phyloP scores from a whole-genome alignment of 148 eudicot genomes.

The Camellia sinensis region DNA sequence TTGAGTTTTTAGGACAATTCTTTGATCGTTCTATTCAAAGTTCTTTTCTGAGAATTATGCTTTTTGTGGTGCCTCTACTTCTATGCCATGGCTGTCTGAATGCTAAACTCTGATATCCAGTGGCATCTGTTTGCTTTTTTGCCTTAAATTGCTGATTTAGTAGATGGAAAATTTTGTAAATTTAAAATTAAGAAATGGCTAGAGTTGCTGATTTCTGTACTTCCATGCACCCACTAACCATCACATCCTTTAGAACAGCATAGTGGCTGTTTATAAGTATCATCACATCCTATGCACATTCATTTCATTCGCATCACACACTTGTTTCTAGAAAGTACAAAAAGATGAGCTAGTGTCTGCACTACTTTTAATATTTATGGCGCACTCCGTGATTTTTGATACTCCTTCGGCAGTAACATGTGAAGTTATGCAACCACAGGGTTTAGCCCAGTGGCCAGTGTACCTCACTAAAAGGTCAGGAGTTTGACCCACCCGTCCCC shows the following conservation, averaged over 20 bases:
- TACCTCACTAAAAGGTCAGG: no score
- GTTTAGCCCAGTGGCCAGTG: no score
- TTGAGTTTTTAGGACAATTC: no score
- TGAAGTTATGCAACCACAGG: no score
- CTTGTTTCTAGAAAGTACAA: no score
- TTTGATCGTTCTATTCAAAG: neutral
- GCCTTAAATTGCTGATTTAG: neutral
- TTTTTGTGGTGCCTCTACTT: neutral
- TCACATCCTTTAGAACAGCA: neutral
- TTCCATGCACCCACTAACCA: neutral
- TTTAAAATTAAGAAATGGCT: neutral
- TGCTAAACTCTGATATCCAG: neutral
- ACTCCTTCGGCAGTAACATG: no score
- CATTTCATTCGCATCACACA: neutral
- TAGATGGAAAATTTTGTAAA: no score
- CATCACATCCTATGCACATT: neutral
- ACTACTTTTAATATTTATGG: no score
- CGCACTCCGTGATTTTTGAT: no score
- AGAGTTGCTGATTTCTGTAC: neutral
- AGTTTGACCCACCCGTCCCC: no score
- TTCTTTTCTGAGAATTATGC: neutral
- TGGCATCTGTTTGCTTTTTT: neutral
- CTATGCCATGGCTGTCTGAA: neutral
- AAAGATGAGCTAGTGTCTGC: no score
- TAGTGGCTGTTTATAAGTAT: no score